Percentiles rank a stretch among this genome's conserved stretches.
phyloP scores from a whole-genome alignment of 1,284 basidiomycete genomes.

The Ustilago hordei region DNA sequence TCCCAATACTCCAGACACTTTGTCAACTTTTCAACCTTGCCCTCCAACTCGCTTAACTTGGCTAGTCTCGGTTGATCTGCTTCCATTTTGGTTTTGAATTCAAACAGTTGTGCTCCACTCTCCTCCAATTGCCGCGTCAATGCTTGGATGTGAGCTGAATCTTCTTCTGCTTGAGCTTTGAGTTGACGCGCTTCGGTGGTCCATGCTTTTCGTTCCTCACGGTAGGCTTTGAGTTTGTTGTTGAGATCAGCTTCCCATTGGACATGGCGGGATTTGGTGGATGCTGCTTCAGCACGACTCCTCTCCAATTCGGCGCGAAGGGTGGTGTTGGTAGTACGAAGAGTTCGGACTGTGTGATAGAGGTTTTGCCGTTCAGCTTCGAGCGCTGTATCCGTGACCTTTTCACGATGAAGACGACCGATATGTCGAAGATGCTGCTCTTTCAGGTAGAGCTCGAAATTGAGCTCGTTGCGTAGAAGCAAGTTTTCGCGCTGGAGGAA shows the following conservation, averaged over 20 bases:
- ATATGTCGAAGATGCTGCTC: conserved; percentile 69
- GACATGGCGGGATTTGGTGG: conserved; percentile 56
- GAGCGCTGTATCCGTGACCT: conserved; percentile 60
- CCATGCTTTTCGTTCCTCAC: conserved; percentile 65
- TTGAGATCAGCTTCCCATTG: conserved; percentile 66
- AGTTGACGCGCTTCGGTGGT: conserved; percentile 51
- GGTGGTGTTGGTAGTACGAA: conserved; percentile 48
- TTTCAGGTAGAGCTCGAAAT: conserved; percentile 69
- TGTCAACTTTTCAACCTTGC: conserved; percentile 50
- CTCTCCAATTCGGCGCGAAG: conserved; percentile 43
- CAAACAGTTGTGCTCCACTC: conserved; percentile 57
- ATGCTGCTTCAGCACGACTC: conserved; percentile 52
- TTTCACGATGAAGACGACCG: conserved; percentile 67
- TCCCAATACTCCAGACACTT: conserved; percentile 60
- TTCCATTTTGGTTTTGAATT: conserved; percentile 51
- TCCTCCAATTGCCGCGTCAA: conserved; percentile 53
- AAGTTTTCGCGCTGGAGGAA: conserved; percentile 61
- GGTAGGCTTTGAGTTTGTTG: conserved; percentile 62
- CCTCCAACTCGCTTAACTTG: conserved; percentile 55
- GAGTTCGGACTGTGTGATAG: conserved; percentile 57
- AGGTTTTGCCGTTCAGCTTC: conserved; percentile 69
- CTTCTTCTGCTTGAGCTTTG: conserved; percentile 54
- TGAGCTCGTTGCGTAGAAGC: conserved; percentile 64
- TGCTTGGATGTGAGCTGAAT: conserved; percentile 24
- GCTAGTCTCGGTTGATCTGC: conserved; percentile 48